Conservation (phyloP, 768 basidiomycete species). For the Phylloporus sp. region DNA sequence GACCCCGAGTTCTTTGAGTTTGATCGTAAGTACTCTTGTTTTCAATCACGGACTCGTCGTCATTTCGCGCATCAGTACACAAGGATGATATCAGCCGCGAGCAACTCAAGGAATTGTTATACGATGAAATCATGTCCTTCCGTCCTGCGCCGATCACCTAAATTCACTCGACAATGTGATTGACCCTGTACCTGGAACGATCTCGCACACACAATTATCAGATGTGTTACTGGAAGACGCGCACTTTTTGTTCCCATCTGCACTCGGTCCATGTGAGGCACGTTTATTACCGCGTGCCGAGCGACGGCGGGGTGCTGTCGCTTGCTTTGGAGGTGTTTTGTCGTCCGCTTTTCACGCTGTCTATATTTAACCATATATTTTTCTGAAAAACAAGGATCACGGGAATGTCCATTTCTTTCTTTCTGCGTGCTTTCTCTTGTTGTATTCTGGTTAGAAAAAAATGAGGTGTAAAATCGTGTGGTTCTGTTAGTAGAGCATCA, state of each 20-base stretch:
- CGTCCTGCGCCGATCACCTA: constrained; percentile 54
- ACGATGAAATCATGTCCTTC: constrained; percentile 94
- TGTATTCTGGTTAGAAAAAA: constrained; percentile 7
- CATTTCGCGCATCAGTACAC: constrained; percentile 52
- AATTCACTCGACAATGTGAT: neutral
- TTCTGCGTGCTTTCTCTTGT: neutral
- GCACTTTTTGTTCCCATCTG: neutral
- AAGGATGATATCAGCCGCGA: constrained; percentile 96
- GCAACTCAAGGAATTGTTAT: constrained; percentile 90
- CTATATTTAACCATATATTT: neutral
- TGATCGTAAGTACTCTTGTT: constrained; percentile 57
- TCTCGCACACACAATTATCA: neutral
- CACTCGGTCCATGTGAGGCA: neutral
- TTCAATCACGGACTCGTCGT: neutral
- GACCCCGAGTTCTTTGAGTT: constrained; percentile 97
- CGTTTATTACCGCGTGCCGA: neutral
- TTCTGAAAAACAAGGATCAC: constrained; percentile 2
- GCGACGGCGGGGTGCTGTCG: neutral
- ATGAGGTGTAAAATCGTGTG: constrained; percentile 7
- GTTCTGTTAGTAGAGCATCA: too few relatives aligned
- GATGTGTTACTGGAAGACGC: constrained; percentile 7
- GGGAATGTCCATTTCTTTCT: neutral
- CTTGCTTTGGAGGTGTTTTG: neutral
- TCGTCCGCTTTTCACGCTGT: neutral
- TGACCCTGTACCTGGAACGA: neutral